Base-by-base conservation (phyloP, 148 eudicot genomes). In the Silene uniflora region DNA sequence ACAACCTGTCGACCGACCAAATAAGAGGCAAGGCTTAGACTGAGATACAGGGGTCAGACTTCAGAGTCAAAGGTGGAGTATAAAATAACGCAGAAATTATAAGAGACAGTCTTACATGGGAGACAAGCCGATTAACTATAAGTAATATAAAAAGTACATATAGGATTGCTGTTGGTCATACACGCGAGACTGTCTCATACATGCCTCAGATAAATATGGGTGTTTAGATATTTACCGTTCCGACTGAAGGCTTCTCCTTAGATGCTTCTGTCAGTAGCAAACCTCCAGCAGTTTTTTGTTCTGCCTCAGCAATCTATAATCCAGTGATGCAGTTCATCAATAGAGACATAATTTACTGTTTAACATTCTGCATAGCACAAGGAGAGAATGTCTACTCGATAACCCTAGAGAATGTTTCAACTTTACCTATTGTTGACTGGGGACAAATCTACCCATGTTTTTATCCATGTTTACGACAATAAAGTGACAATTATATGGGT, bases 241-340 rank as follows among this genome's bases (percentile, higher is more conserved):
- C 98, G 75, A 87, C 78, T 67, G 96, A 90, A 69, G 98, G 98
- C 83, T 89, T 93, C 81, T 93, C 96, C 85, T 91, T 91, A 52
- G 84, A 65, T 64, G 96, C 89, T 73, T 88, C 90, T 0, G 98
- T 88, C 74, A 93, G 79, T 63, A 91, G 81, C 78, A 93, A 77
- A 42, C 98, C 98, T 62, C 96, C 96, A 23, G 96, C 90, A 12
- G 98, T 93, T 78, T 81, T 88, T 27, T 85, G 84, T 85, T 93
- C 98, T 17, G 91, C 96, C 79, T 86, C 93, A 14, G 88, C 96
- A 58, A 93, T 90, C 98, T 93, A 27, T 17, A 47, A 52, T 75
- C 22, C 16, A 4, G 16, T 14, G 16, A 49, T 14, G 2, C 16
- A 49, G 16, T 0, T 49, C 55, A 10, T 49, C 13, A 49, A 12